These are phyloP conservation scores for Firmiana major DNA, from an alignment of 345 rosid species.

Conservation along the genomic window DNA sequence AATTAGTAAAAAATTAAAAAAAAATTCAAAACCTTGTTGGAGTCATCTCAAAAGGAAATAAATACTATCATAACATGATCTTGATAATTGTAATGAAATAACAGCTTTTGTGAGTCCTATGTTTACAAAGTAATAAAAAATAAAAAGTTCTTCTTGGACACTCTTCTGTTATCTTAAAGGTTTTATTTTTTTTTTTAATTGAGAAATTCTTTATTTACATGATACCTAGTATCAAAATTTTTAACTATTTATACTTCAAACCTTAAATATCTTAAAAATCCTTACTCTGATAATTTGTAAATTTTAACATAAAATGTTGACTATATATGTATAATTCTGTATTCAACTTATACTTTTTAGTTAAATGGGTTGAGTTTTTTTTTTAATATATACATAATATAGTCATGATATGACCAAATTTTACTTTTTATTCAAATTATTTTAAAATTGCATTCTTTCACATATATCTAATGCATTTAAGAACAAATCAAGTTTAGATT, in stretches of 20 bases:
- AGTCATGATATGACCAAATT: no score
- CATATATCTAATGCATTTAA: no score
- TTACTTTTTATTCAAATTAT: no score
- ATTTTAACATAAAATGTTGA: background rate
- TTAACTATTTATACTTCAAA: background rate
- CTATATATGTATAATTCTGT: background rate
- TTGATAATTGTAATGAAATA: background rate
- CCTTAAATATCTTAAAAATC: background rate
- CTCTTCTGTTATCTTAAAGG: background rate
- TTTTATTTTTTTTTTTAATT: background rate
- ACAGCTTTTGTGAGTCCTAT: constrained; percentile 9
- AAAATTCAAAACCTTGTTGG: background rate
- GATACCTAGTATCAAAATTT: background rate
- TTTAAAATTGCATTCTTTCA: no score
- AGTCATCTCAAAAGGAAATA: background rate
- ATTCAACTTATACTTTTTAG: background rate
- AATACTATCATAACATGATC: background rate
- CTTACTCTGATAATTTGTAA: background rate
- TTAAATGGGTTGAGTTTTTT: background rate
- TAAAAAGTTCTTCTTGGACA: background rate
- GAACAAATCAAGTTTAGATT: no score
- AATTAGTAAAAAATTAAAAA: background rate
- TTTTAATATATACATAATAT: no score
- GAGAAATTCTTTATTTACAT: background rate
- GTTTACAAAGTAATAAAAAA: background rate